Percentiles rank a stretch among this genome's conserved stretches.
Evolutionary conservation across 2,329 filamentous ascomycete species (phyloP).

Genomic region (Epicoccum nigrum): DNA sequence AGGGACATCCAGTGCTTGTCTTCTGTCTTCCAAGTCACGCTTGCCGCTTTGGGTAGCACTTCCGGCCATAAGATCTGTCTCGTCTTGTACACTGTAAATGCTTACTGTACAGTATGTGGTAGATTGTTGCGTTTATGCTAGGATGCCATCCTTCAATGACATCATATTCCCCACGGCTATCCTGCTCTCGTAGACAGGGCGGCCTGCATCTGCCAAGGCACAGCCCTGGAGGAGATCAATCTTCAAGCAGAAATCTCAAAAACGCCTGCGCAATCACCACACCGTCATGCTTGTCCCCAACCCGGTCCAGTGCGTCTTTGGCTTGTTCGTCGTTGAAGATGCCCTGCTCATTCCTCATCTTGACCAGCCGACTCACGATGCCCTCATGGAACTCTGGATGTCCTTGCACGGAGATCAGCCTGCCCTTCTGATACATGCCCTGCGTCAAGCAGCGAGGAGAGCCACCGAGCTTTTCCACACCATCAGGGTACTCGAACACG

Average conservation of each 20-base stretch:
- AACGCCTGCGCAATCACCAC: constrained; percentile 76
- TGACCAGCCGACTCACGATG: constrained; percentile 73
- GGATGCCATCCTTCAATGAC: constrained; percentile 7
- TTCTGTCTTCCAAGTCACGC: too few relatives aligned
- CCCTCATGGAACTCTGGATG: constrained; percentile 81
- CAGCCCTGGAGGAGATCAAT: too few relatives aligned
- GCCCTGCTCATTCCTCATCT: constrained; percentile 67
- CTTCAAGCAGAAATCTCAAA: constrained; percentile 74
- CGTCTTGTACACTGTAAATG: constrained; percentile 1
- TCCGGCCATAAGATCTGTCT: neutral
- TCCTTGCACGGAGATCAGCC: constrained; percentile 79
- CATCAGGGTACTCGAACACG: constrained; percentile 67
- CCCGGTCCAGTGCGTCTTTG: constrained; percentile 70
- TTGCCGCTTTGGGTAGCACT: constrained; percentile 7
- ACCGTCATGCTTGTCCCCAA: constrained; percentile 75
- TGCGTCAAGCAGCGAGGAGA: constrained; percentile 75
- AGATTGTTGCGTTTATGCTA: neutral
- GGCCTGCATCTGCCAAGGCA: too few relatives aligned
- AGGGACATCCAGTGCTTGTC: neutral
- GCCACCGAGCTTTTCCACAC: constrained; percentile 67
- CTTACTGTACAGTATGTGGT: neutral
- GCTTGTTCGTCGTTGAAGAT: constrained; percentile 74
- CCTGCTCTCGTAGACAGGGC: neutral
- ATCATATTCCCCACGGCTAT: neutral
- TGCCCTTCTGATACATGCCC: constrained; percentile 72